Base-by-base conservation (phyloP, 257 asterid genomes). In the Capsicum baccatum region DNA sequence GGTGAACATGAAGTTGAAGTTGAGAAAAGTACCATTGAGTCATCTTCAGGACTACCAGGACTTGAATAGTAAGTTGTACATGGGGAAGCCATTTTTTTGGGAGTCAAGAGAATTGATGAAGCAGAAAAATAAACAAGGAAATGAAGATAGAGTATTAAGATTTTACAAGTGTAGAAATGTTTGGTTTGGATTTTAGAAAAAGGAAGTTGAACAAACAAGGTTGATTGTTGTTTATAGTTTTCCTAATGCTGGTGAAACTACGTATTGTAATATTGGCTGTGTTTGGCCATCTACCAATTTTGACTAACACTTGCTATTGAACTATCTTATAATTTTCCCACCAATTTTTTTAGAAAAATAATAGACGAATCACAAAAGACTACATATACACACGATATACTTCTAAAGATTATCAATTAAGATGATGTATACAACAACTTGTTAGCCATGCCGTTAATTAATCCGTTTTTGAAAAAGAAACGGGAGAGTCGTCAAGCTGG, bases 11-110 rank as follows among this genome's bases (percentile, higher is more conserved):
- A 80, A 69, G 78, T 50, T 56, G 95, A 88, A 12, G 94, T 83
- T 15, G 95, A 95, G 91, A 95, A 92, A 85, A 92, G 95, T 47
- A 94, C 89, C 3, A 67, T 81, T 0, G 97, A 92, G 82, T 94
- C 98, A 6, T 92, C 93, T 86, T 94, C 96, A 4, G 80, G 87
- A 89, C 85, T 80, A 3, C 55, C 70, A 5, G 68, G 83, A 39
- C 62, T 5, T 10, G 58, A 84, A 60, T 73, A 15, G 6, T 48
- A 74, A 48, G 80, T 50, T 10, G 60, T 74, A 74, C 80, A 74
- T 19, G 80, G 80, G 39, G 67, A 83, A 58, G 83, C 74, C 83
- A 60, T 80, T 56, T 44, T 47, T 83, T 54, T 21, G 11, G 79
- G 33, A 42, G 35, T 76, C 35, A 39, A 42, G 56, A 47, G 39